Evolutionary conservation across 805 yeast species (phyloP), one percentile per base, ranked within the genome.

Genomic region (Suhomyces xylopsoci): DNA sequence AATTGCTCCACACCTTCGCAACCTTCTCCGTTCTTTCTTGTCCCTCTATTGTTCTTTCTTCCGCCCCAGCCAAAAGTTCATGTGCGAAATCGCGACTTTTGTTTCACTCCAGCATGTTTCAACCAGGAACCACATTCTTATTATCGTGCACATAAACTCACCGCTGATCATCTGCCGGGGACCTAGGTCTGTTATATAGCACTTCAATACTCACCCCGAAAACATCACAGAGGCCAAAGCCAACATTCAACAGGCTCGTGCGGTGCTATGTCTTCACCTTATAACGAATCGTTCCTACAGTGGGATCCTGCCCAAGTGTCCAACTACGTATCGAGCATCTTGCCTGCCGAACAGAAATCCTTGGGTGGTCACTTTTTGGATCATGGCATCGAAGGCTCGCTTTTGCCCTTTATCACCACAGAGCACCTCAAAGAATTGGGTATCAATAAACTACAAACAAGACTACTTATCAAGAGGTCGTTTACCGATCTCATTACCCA

Each of bases 371-470:
- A 53, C 8, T 84, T 86, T 62, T 69, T 76, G 24, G 77, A 74
- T 2, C 81, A 89, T 67, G 84, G 84, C 58, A 81, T 89, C 48
- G 83, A 86, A 3, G 97, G 97, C 1, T 81, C 87, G 28, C 77
- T 88, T 3, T 70, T 93, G 49, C 83, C 89, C 1, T 84, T 82
- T 55, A 72, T 92, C 48, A 82, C 83, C 30, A 81, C 88, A 10
- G 82, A 80, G 7, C 94, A 90, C 63, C 79, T 92, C 44, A 74
- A 77, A 55, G 97, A 91, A 50, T 70, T 93, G 62, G 96, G 92
- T 2, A 77, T 88, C 1, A 51, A 55, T 5, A 71, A 75, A 32
- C 64, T 87, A 30, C 78, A 79, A 28, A 78, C 80, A 17, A 76
- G 97, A 25, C 73, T 92, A 3, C 65, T 67, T 40, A 70, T 91